Base-by-base conservation (phyloP, 768 basidiomycete species). In the Mycena pura region DNA sequence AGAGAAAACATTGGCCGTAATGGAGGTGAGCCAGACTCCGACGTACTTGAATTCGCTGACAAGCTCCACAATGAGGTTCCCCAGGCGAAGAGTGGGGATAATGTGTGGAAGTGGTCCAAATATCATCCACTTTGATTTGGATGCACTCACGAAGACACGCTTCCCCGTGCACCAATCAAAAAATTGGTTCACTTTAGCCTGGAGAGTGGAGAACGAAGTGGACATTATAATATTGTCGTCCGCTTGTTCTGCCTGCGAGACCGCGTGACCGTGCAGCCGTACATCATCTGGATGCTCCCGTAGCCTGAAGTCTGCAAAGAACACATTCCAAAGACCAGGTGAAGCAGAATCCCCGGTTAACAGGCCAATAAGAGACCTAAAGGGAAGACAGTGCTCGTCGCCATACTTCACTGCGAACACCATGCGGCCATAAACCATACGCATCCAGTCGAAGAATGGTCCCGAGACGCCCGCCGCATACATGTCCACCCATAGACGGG, bases 401-500 rank as follows among this genome's bases (percentile, higher is more conserved):
- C 39, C n/a, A n/a, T 40, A 40, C 19, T 40, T 40, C 39, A n/a
- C n/a, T 7, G 39, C 39, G 39, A 15, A 40, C n/a, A n/a, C n/a
- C n/a, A n/a, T n/a, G n/a, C n/a, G n/a, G n/a, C n/a, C n/a, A n/a
- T n/a, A n/a, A n/a, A n/a, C n/a, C n/a, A n/a, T n/a, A n/a, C n/a
- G n/a, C n/a, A n/a, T n/a, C n/a, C n/a, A n/a, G n/a, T n/a, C n/a
- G n/a, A n/a, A n/a, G n/a, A n/a, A n/a, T n/a, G n/a, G n/a, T n/a
- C n/a, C n/a, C n/a, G n/a, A n/a, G n/a, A n/a, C n/a, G n/a, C n/a
- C n/a, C n/a, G n/a, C n/a, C n/a, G n/a, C n/a, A n/a, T n/a, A n/a
- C n/a, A 49, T 46, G 41, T 75, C 75, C 0, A 66, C 8, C 75
- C 75, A 76, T 2, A 76, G 64, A 0, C 72, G 70, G 3, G 70